phyloP scores from a whole-genome alignment of 2,329 filamentous ascomycete genomes.

The Colletotrichum tropicicola region DNA sequence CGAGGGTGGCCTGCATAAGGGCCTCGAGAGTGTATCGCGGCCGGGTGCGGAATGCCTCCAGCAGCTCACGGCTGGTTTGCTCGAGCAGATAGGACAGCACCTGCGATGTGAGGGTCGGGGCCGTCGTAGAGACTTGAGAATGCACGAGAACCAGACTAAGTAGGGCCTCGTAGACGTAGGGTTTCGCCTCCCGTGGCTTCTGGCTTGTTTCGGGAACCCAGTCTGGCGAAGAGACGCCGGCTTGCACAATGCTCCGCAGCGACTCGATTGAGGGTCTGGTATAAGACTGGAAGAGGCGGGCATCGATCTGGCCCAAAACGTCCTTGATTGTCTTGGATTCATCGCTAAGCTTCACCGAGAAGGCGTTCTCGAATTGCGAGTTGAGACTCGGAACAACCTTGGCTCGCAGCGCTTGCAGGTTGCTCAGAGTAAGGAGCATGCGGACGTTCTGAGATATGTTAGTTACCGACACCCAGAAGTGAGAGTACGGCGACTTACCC shows the following conservation, averaged over 20 bases:
- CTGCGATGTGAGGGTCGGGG: constrained; percentile 77
- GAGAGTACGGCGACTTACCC: constrained; percentile 50
- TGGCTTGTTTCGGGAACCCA: constrained; percentile 72
- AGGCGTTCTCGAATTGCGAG: constrained; percentile 90
- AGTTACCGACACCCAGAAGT: constrained; percentile 22
- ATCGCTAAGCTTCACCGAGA: constrained; percentile 93
- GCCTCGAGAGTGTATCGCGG: constrained; percentile 78
- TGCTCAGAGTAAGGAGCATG: constrained; percentile 93
- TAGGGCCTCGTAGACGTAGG: constrained; percentile 90
- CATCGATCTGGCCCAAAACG: constrained; percentile 89
- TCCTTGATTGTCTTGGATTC: constrained; percentile 93
- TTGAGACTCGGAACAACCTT: constrained; percentile 90
- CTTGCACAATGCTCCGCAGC: constrained; percentile 75
- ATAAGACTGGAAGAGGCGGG: constrained; percentile 91
- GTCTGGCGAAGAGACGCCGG: constrained; percentile 74
- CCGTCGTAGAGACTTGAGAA: constrained; percentile 85
- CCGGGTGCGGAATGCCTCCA: constrained; percentile 78
- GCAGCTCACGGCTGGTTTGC: constrained; percentile 80
- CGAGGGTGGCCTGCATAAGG: constrained; percentile 95
- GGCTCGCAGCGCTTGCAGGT: constrained; percentile 83
- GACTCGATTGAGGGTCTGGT: constrained; percentile 78
- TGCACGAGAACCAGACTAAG: constrained; percentile 90
- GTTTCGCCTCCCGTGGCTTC: constrained; percentile 78
- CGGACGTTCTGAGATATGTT: constrained; percentile 75
- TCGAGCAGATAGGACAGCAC: constrained; percentile 90